Evolutionary conservation across 345 rosid genomes (phyloP).

Genomic region (Eutrema heterophyllum): DNA sequence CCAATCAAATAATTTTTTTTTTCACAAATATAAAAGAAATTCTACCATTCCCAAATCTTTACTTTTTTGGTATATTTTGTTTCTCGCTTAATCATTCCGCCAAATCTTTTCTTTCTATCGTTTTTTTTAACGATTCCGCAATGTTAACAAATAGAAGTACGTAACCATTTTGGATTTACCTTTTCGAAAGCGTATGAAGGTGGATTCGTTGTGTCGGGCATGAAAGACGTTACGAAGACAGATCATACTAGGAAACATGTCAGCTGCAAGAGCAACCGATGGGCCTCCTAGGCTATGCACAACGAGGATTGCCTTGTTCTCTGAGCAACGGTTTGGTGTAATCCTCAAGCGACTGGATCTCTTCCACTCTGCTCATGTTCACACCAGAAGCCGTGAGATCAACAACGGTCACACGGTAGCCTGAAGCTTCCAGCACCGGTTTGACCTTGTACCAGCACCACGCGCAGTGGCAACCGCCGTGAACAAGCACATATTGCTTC

Average conservation of each 20-base stretch:
- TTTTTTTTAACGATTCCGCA: background rate
- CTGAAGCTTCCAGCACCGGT: constrained; percentile 36
- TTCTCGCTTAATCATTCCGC: too few relatives aligned
- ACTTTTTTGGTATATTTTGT: too few relatives aligned
- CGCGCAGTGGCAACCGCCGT: constrained; percentile 44
- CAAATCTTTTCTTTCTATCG: too few relatives aligned
- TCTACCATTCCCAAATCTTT: too few relatives aligned
- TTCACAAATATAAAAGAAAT: too few relatives aligned
- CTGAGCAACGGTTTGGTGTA: constrained; percentile 41
- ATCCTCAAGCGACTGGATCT: constrained; percentile 34
- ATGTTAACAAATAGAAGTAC: background rate
- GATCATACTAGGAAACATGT: constrained; percentile 33
- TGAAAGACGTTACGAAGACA: constrained; percentile 25
- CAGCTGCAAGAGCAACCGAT: constrained; percentile 40
- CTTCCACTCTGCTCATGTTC: constrained; percentile 36
- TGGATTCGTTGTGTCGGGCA: constrained; percentile 28
- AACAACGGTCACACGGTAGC: constrained; percentile 46
- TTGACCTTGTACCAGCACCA: constrained; percentile 75
- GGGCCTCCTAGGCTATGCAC: constrained; percentile 67
- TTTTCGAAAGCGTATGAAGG: constrained; percentile 23
- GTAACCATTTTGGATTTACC: background rate
- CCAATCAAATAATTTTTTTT: too few relatives aligned
- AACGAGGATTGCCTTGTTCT: constrained; percentile 47
- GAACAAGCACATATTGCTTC: constrained; percentile 44
- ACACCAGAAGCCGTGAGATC: constrained; percentile 56